Base-by-base conservation (phyloP, 352 stramenopile species). In the Peronospora destructor region DNA sequence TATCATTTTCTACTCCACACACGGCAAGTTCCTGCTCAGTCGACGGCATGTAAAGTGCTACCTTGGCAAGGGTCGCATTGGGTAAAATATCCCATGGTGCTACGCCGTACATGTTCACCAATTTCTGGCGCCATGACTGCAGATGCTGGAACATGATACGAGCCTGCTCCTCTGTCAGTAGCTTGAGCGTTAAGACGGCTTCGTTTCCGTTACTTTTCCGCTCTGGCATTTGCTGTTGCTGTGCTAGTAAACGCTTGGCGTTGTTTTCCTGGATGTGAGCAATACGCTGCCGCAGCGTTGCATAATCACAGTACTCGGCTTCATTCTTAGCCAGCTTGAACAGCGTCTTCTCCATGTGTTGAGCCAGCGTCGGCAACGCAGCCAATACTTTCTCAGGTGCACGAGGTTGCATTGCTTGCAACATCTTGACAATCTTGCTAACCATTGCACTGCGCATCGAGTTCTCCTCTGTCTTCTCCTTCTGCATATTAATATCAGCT, bases 311-410 rank as follows among this genome's bases (percentile, higher is more conserved):
- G 68, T 98, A 98, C 53, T 97, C 91, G 14, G 78, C 71, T 61
- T 96, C 60, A 61, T 68, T 66, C 56, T 63, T 38, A 34, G 95
- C 64, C 53, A 80, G 37, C 41, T 73, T 78, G 57, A 97, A 97
- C 23, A 99, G 75, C 39, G 84, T 84, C 58, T 98, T 91, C 54
- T 99, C 95, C 63, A 99, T 85, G 40, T 94, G 80, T 45, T 94
- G 92, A 2, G 95, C 95, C 78, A 99, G 95, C 29, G 95, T 86
- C 2, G 94, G 94, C 19, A 99, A 64, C 36, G 97, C 97, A 37
- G 95, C 79, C 35, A 98, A 69, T 84, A 97, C 97, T 66, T 97
- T 95, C 36, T 91, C 64, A 6, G 92, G 89, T 12, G 95, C 94
- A 59, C 98, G 94, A 17, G 95, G 94, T 58, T 98, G 97, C 44